Evolutionary conservation across 306 rosid genomes (phyloP).

Genomic region (Acacia acuminata): DNA sequence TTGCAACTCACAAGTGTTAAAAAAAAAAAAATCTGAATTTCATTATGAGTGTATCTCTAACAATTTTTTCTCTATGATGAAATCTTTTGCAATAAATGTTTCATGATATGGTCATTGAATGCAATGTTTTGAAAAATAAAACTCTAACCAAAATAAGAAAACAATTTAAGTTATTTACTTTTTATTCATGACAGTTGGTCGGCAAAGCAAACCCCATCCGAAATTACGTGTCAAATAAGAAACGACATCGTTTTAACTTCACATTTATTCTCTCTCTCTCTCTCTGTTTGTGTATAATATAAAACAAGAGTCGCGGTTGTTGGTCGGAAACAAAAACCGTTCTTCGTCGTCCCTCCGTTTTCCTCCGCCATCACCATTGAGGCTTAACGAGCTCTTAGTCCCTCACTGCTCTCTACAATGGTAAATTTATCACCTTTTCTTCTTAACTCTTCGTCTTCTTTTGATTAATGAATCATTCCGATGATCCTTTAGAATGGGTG

Average conservation of each 20-base stretch:
- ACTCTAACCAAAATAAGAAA: neutral
- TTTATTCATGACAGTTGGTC: no score
- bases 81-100: neutral
- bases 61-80: neutral
- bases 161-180: neutral
- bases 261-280: neutral
- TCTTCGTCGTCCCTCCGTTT: neutral
- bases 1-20: neutral
- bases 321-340: neutral
- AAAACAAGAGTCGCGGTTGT: neutral
- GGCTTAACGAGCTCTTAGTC: neutral
- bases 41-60: neutral
- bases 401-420: conserved; percentile 17
- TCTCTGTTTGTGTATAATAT: neutral
- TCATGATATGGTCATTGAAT: neutral
- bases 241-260: neutral
- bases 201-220: neutral
- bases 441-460: neutral
- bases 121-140: neutral
- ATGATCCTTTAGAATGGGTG: neutral
- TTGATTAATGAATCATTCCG: neutral
- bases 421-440: conserved; percentile 23
- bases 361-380: neutral
- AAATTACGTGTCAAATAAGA: neutral
- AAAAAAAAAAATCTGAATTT: neutral